Conservation (phyloP, 495 filamentous ascomycete species). For the Saxophila tyrrhenica region DNA sequence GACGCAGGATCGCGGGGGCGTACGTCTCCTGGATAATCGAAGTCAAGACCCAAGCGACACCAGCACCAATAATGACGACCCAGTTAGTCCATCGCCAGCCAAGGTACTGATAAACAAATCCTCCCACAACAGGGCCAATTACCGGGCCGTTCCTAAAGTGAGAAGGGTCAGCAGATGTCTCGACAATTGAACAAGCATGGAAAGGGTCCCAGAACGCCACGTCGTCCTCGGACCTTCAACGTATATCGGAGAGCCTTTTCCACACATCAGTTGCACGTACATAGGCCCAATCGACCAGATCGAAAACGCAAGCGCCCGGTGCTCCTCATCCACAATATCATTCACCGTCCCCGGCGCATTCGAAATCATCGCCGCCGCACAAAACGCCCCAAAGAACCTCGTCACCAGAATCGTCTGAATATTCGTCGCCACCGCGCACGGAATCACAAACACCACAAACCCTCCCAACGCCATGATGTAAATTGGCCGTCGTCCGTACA, state of each 20-base stretch:
- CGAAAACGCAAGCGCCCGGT: constrained; percentile 60
- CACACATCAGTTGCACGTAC: constrained; percentile 64
- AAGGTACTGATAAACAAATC: constrained; percentile 63
- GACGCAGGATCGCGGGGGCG: constrained; percentile 57
- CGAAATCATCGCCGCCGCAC: constrained; percentile 66
- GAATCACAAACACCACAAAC: constrained; percentile 58
- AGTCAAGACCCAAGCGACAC: constrained; percentile 39
- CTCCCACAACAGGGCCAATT: constrained; percentile 54
- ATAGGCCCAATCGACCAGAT: constrained; percentile 70
- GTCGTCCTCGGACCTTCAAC: no score
- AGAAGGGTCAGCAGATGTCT: background rate
- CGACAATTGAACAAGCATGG: no score
- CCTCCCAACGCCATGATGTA: constrained; percentile 52
- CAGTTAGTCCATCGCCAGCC: constrained; percentile 88
- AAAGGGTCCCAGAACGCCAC: no score
- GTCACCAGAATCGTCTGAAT: constrained; percentile 53
- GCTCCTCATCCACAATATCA: constrained; percentile 61
- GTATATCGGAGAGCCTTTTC: no score
- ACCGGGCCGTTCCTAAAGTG: constrained; percentile 21
- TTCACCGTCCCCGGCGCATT: constrained; percentile 75
- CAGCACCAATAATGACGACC: constrained; percentile 61
- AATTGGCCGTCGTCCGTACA: constrained; percentile 66
- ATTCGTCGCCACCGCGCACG: constrained; percentile 56
- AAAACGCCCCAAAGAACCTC: constrained; percentile 66
- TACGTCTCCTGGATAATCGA: constrained; percentile 64